Conservation (phyloP, 2,329 filamentous ascomycete genomes). For the Huntiella savannae region DNA sequence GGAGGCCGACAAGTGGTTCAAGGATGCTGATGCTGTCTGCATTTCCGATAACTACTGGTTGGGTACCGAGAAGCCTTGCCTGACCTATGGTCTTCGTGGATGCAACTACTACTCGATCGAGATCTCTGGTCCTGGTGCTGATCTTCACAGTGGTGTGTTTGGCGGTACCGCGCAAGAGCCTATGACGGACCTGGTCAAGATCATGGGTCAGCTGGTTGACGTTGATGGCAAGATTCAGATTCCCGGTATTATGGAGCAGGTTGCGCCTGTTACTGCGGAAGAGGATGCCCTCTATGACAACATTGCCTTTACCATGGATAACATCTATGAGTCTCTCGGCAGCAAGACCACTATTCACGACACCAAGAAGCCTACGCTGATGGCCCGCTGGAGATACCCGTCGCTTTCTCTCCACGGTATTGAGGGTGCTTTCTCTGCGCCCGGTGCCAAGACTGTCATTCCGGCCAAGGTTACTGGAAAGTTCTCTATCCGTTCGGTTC, state of each 20-base stretch:
- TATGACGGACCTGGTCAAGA: constrained; percentile 82
- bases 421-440: constrained; percentile 83
- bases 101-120: constrained; percentile 96
- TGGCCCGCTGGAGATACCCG: constrained; percentile 90
- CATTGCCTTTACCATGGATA: constrained; percentile 93
- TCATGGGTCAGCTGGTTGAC: constrained; percentile 73
- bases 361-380: constrained; percentile 80
- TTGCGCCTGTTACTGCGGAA: constrained; percentile 69
- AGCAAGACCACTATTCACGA: constrained; percentile 72
- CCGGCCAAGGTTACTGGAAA: constrained; percentile 95
- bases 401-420: constrained; percentile 87
- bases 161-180: constrained; percentile 93
- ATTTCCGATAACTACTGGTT: constrained; percentile 99
- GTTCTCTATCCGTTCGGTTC: constrained; percentile 94
- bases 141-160: constrained; percentile 93
- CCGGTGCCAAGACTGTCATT: constrained; percentile 95
- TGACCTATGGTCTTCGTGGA: constrained; percentile 91
- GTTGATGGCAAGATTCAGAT: constrained; percentile 83
- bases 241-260: constrained; percentile 82
- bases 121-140: constrained; percentile 75
- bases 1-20: constrained; percentile 88
- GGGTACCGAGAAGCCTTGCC: constrained; percentile 91
- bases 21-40: constrained; percentile 86
- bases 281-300: constrained; percentile 74
- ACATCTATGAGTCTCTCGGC: constrained; percentile 78